Conservation (phyloP, 306 rosid genomes). For the Begonia loranthoides region DNA sequence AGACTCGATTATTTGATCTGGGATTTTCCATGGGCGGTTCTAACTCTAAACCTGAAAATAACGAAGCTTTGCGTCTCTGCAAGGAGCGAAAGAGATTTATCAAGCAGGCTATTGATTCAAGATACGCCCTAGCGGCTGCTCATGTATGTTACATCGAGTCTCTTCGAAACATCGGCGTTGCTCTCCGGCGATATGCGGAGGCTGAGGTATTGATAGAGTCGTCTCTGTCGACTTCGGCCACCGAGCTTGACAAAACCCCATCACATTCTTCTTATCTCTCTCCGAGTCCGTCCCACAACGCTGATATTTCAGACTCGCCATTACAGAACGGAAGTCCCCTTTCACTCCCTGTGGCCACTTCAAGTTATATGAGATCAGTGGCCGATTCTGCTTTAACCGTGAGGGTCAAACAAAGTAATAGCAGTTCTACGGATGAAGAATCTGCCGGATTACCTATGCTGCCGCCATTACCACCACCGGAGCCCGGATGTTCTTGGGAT, state of each 20-base stretch:
- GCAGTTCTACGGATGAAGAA: constrained; percentile 41
- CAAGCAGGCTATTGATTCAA: constrained; percentile 73
- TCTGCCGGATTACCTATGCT: constrained; percentile 31
- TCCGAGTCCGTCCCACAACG: constrained; percentile 53
- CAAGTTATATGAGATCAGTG: constrained; percentile 59
- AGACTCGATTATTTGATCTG: constrained; percentile 12
- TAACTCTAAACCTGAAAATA: constrained; percentile 60
- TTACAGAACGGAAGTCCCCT: constrained; percentile 37
- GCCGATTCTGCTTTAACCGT: constrained; percentile 43
- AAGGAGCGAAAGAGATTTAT: constrained; percentile 66
- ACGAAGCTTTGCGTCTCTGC: constrained; percentile 68
- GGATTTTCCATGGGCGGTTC: constrained; percentile 51
- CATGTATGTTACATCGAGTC: constrained; percentile 73
- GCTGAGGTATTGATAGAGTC: constrained; percentile 70
- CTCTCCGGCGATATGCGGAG: constrained; percentile 74
- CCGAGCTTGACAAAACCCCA: constrained; percentile 58
- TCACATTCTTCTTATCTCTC: constrained; percentile 83
- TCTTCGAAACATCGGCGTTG: constrained; percentile 56
- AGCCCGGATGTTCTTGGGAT: constrained; percentile 75
- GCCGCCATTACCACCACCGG: constrained; percentile 58
- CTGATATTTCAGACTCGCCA: constrained; percentile 63
- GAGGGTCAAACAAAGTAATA: constrained; percentile 25
- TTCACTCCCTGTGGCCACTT: constrained; percentile 29
- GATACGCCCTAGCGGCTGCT: constrained; percentile 74
- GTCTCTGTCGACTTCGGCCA: constrained; percentile 48